These are phyloP conservation scores for Tetracentron sinense DNA, from an alignment of 164 flowering plant species.

Conservation along the genomic window DNA sequence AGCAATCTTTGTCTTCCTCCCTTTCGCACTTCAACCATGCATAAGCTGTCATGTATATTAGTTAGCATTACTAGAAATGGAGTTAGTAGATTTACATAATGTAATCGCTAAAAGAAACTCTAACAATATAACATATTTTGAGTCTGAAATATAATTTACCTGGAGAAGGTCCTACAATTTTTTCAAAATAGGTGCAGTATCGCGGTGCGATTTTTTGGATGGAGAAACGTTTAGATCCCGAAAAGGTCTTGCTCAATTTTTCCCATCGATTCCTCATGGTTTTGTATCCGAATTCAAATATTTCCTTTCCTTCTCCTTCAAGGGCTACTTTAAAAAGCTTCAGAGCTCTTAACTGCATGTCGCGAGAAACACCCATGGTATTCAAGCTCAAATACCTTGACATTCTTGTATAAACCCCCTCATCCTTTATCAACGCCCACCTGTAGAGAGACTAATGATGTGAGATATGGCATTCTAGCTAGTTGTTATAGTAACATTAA, in stretches of 20 bases:
- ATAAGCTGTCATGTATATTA: conserved; percentile 42
- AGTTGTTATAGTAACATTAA: background rate
- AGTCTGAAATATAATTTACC: conserved; percentile 21
- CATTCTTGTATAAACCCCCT: conserved; percentile 43
- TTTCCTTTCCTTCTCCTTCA: conserved; percentile 27
- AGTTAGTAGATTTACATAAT: background rate
- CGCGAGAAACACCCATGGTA: conserved; percentile 50
- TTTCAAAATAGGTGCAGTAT: conserved; percentile 45
- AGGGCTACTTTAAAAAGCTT: conserved; percentile 45
- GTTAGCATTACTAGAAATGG: background rate
- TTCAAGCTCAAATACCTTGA: conserved; percentile 15
- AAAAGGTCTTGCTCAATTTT: conserved; percentile 28
- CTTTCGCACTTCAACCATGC: conserved; percentile 73
- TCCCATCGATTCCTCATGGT: conserved; percentile 54
- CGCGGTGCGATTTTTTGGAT: conserved; percentile 40
- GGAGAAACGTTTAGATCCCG: conserved; percentile 39
- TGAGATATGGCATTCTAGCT: background rate
- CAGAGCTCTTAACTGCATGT: conserved; percentile 55
- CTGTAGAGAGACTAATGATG: conserved; percentile 24
- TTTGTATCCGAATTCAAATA: conserved; percentile 43
- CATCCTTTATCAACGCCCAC: conserved; percentile 78
- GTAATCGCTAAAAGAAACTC: background rate
- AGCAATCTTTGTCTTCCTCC: conserved; percentile 56
- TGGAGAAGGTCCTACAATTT: conserved; percentile 52
- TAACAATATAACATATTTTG: background rate